phyloP scores from a whole-genome alignment of 2,329 filamentous ascomycete genomes.

The Colletotrichum nymphaeae region DNA sequence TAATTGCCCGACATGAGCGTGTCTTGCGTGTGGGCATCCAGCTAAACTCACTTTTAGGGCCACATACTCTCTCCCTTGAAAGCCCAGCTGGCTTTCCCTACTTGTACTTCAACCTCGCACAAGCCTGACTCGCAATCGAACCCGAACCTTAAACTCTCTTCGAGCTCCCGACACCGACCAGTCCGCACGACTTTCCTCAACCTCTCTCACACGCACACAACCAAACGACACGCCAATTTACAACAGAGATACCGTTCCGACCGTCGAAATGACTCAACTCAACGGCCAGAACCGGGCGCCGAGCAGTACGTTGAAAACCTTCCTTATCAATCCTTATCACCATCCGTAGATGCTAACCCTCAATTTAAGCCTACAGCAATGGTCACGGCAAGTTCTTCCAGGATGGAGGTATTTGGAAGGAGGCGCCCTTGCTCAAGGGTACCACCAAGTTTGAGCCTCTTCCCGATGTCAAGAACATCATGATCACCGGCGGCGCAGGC shows the following conservation, averaged over 20 bases:
- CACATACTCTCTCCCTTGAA: slow-evolving; percentile 25
- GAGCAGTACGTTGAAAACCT: slow-evolving; percentile 6
- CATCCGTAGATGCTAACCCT: slow-evolving; percentile 2
- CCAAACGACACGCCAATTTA: not conserved
- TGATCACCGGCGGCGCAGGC: slow-evolving; percentile 85
- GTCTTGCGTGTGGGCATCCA: slow-evolving; percentile 24
- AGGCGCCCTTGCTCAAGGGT: slow-evolving; percentile 76
- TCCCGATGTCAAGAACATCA: slow-evolving; percentile 79
- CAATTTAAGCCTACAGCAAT: slow-evolving; percentile 38
- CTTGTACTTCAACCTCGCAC: slow-evolving; percentile 31
- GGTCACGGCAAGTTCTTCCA: slow-evolving; percentile 58
- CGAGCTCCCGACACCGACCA: slow-evolving; percentile 16
- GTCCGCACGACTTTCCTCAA: not conserved
- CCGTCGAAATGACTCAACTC: slow-evolving; percentile 21
- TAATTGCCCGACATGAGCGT: slow-evolving; percentile 19
- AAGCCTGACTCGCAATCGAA: slow-evolving; percentile 26
- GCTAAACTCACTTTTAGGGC: slow-evolving; percentile 22
- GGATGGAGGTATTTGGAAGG: slow-evolving; percentile 75
- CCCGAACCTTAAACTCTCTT: slow-evolving; percentile 15
- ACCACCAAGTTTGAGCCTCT: slow-evolving; percentile 77
- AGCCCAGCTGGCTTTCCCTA: slow-evolving; percentile 19
- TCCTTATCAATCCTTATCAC: not conserved
- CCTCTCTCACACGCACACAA: not conserved
- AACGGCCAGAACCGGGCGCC: slow-evolving; percentile 25
- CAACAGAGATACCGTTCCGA: not conserved